Base-by-base conservation (phyloP, 139 green algal genomes). In the Picochlorum sp. region DNA sequence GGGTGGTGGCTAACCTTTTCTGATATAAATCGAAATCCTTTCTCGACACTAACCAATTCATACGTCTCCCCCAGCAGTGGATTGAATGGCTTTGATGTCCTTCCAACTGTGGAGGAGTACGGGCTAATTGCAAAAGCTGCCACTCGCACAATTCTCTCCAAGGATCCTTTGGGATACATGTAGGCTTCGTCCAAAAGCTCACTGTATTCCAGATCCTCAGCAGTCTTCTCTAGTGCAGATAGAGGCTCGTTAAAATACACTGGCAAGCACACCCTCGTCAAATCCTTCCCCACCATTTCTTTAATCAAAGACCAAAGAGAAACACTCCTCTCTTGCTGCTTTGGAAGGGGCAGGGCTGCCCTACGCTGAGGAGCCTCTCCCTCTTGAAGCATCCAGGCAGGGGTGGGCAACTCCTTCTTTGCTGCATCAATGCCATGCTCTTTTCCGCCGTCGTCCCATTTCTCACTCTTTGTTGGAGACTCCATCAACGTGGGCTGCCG, bases 211-310 rank as follows among this genome's bases (percentile, higher is more conserved):
- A 95, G 51, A 8, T 92, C 86, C 62, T 95, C 88, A 0, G 73
- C 81, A 14, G 80, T 78, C 64, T 89, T 86, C 55, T 76, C 54
- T 38, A 96, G 77, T 21, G 86, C 79, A 41, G 78, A 88, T 45
- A 92, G 73, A 4, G 90, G 90, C 71, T 97, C 90, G 66, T 97
- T 96, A 79, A 96, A 95, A 76, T 88, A 96, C 24, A 95, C 90
- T 3, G 90, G 90, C 69, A 97, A 82, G 78, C 86, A 96, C 60
- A 97, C 80, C 47, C 78, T 76, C 6, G 83, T 84, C 16, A 94
- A 74, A 74, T 94, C 86, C 65, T 85, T 80, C 49, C 85, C 84
- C 8, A 91, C 84, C 58, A 81, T 80, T 54, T 90, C 83, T 74
- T 95, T 96, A 60, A 97, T 86, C 57, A 97, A 86, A 44, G 73